These are phyloP conservation scores for Ogataea glucozyma DNA, from an alignment of 805 yeast genomes.

Conservation along the genomic window DNA sequence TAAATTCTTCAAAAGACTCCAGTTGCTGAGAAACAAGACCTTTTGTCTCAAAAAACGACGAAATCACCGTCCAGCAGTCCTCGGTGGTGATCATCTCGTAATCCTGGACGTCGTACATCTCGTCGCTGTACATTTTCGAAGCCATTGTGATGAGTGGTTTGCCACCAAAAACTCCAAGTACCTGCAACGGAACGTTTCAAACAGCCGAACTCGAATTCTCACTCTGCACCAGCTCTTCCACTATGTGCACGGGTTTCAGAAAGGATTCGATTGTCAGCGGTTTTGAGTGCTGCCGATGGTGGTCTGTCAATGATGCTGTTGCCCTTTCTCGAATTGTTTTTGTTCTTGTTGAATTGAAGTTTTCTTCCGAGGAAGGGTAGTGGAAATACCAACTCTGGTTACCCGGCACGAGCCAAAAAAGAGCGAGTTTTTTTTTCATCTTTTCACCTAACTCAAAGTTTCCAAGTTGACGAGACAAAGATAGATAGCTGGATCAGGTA, in stretches of 20 bases:
- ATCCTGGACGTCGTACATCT: constrained; percentile 35
- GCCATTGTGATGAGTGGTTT: constrained; percentile 12
- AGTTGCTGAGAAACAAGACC: constrained; percentile 97
- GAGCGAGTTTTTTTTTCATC: neutral
- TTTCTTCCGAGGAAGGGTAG: constrained; percentile 4
- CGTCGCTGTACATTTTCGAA: constrained; percentile 22
- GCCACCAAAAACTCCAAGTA: constrained; percentile 2
- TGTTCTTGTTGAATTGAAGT: constrained; percentile 5
- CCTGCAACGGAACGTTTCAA: neutral
- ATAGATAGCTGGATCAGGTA: too few species aligned
- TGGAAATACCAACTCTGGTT: neutral
- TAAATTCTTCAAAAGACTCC: constrained; percentile 97
- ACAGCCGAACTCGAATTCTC: constrained; percentile 4
- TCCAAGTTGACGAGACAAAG: neutral
- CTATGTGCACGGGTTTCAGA: neutral
- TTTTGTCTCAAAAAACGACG: constrained; percentile 92
- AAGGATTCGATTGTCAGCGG: constrained; percentile 8
- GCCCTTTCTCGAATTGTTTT: constrained; percentile 4
- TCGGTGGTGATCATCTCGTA: constrained; percentile 89
- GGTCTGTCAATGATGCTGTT: constrained; percentile 1
- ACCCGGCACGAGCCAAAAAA: constrained; percentile 2
- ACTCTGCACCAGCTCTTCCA: constrained; percentile 3
- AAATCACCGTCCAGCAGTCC: constrained; percentile 98
- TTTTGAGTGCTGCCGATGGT: neutral
- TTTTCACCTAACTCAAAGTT: neutral